phyloP scores from a whole-genome alignment of 2,329 filamentous ascomycete genomes.

The Fusarium odoratissimum region DNA sequence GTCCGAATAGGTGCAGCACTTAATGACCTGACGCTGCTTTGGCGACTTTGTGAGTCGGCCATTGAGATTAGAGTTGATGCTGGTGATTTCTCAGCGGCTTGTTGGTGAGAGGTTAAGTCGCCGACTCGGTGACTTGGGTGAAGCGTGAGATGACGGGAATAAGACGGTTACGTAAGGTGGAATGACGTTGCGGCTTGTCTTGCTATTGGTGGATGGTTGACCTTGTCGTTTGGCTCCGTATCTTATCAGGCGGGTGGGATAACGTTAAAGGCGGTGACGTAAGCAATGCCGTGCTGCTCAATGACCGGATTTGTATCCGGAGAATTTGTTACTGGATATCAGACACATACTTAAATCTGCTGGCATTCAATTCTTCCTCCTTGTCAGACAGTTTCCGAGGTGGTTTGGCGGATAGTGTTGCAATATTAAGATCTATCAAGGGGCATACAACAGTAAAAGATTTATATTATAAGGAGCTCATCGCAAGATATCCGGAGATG shows the following conservation, averaged over 20 bases:
- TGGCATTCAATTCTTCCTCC: too few relatives aligned
- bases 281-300: background rate
- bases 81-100: background rate
- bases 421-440: too few relatives aligned
- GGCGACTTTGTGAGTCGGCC: background rate
- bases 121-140: conserved; percentile 16
- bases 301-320: background rate
- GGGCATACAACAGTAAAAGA: too few relatives aligned
- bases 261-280: background rate
- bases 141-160: background rate
- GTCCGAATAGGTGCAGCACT: background rate
- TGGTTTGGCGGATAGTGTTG: too few relatives aligned
- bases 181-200: background rate
- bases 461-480: too few relatives aligned
- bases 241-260: background rate
- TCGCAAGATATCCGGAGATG: too few relatives aligned
- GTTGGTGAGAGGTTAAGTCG: conserved; percentile 1
- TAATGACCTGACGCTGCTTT: background rate
- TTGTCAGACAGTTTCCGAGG: too few relatives aligned
- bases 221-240: background rate
- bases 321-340: too few relatives aligned
- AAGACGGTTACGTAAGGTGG: conserved; percentile 1
- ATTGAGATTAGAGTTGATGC: background rate
- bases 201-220: background rate
- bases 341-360: too few relatives aligned